Base-by-base conservation (phyloP, 768 basidiomycete species). In the Trametopsis cervina region DNA sequence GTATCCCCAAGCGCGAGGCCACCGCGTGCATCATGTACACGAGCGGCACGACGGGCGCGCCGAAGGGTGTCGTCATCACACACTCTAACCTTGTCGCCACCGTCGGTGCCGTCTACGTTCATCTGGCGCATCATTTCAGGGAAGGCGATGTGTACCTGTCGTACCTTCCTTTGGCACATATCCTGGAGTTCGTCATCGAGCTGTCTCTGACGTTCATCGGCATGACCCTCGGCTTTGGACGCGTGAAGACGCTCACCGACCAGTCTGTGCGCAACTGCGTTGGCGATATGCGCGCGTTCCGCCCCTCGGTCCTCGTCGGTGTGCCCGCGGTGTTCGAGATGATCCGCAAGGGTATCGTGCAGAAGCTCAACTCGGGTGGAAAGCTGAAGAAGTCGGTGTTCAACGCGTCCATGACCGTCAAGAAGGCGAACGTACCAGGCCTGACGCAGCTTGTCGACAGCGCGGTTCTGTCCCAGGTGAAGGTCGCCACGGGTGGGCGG, bases 291-390 rank as follows among this genome's bases (percentile, higher is more conserved):
- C 72, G 74, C 44, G 75, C 81, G 11, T 88, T 96, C 73, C 69
- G 73, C 37, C 95, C 95, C 4, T 76, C 82, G n/a, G 83, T 96
- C 67, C 83, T 98, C 78, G 80, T 90, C 44, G 95, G 92, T 44
- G 95, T 98, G 1, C 95, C 95, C 1, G 89, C 93, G 2, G 88
- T 98, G 0, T 99, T 92, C 92, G 95, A 99, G 67, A 84, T 81
- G 46, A 97, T 97, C 55, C 83, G 94, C 50, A 99, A 99, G 71
- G 93, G 93, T 25, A 94, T 99, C 61, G 59, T 92, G 9, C 63
- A 74, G 51, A 91, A 92, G 66, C 83, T 97, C 45, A 78, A 89
- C 49, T 60, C 77, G 2, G 68, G 81, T 1, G 84, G 89, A 7
- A 36, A 66, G 0, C 13, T 91, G 57, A 88, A 78, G 73, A 85